Base-by-base conservation (phyloP, 108 stramenopile species). In the Fragilaria radians region DNA sequence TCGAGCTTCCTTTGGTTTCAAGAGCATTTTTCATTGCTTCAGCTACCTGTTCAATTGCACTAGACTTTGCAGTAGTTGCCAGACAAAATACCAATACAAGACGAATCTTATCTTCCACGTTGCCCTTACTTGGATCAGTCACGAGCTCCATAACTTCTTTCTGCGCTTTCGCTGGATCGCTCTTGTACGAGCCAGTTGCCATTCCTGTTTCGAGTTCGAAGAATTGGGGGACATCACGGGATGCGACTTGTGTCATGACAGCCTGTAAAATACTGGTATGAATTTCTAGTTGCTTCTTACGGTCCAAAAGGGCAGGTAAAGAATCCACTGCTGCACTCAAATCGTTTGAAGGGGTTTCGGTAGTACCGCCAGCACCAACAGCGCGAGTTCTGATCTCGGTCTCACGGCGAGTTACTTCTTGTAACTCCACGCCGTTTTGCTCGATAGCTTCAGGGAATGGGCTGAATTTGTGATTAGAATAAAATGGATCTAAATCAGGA, bases 391-490 rank as follows among this genome's bases (percentile, higher is more conserved):
- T 85, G 52, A 90, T 85, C 46, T 77, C 82, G 62, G 80, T 73
- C 65, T 96, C 89, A 33, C 75, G 71, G 4, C 65, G 66, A 0
- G 85, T 82, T 34, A 97, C 94, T 52, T 91, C 89, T 65, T 97
- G 90, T 54, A 99, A 86, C 52, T 95, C 97, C 5, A 79, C 56
- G 19, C 92, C 94, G 63, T 97, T 96, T 52, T 83, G 83, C 58
- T 99, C 97, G 57, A 99, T 95, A 5, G 95, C 98, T 57, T 96
- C 96, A 1, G 98, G 97, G 59, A 99, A 97, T 2, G 94, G 88
- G 46, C 87, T 71, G 65, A 94, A 97, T 64, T 94, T 94, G 65
- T 95, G 91, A n/a, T 73, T 66, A 46, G 68, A 64, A 61, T 92
- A 92, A 62, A 95, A 93, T 1, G 84, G 82, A 73, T 95, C 89